These are phyloP conservation scores for Cercophora newfieldiana DNA, from an alignment of 495 filamentous ascomycete species.

Conservation along the genomic window DNA sequence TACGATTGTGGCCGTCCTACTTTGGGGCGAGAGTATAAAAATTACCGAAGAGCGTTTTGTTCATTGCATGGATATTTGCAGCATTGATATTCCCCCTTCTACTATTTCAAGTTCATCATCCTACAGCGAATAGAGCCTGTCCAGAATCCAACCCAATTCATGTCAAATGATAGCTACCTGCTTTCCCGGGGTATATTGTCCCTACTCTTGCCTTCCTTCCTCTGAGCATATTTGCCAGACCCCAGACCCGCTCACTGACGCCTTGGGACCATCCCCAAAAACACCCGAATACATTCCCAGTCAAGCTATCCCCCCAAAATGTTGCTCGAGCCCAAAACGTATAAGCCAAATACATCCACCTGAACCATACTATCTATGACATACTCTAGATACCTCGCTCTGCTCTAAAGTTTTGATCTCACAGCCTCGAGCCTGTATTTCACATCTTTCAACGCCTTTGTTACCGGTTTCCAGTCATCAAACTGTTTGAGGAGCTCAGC, in stretches of 20 bases:
- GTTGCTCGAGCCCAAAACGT: not conserved
- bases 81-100: too few relatives aligned
- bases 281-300: not conserved
- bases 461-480: conserved; percentile 88
- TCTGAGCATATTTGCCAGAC: not conserved
- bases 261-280: not conserved
- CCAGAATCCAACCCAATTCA: not conserved
- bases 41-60: not conserved
- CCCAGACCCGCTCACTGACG: not conserved
- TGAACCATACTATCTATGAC: not conserved
- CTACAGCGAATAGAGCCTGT: not conserved
- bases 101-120: not conserved
- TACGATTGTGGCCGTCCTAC: not conserved
- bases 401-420: conserved; percentile 68
- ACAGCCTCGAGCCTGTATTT: conserved; percentile 94
- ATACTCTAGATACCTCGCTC: not conserved
- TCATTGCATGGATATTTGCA: not conserved
- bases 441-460: conserved; percentile 90
- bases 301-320: not conserved
- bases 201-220: not conserved
- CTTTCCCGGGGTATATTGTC: not conserved
- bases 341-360: not conserved
- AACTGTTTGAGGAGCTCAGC: conserved; percentile 80
- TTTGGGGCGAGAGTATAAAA: not conserved
- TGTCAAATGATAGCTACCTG: not conserved